Evolutionary conservation across 2,329 filamentous ascomycete genomes (phyloP), one percentile per base, ranked within the genome.

Genomic region (Cladosporium colombiae): DNA sequence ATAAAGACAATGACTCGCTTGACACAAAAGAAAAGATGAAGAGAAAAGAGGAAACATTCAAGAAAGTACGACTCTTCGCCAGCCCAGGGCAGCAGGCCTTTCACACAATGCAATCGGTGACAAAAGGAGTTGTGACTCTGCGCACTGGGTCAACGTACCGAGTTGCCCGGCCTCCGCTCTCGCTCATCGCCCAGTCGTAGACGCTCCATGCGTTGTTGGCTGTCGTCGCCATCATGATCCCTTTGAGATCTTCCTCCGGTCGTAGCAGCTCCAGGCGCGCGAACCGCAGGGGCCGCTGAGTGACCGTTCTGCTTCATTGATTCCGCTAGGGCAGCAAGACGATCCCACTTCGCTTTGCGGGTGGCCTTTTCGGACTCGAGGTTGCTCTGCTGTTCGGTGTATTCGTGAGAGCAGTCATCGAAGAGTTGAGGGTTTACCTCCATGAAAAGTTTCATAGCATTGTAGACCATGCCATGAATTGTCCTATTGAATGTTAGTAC

Each of bases 391-490:
- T 95, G 90, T 78, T 98, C 94, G 5, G 93, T 96, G 80, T 99
- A 99, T 70, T 98, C 93, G 75, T 97, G 94, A 40, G 95, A 97
- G 81, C 95, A 99, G 76, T 99, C 95, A 73, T 99, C 95, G 74
- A 99, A 99, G 25, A 99, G 86, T 78, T 97, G 93, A 11, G 95
- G 95, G 78, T 98, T 98, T 75, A 99, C 97, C 78, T 99, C 95
- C 95, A 99, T 99, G 80, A 99, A 99, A 44, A 99, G 86, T 79
- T 99, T 99, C 95, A 99, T 98, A 65, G 95, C 95, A 75, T 98
- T 99, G 79, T 98, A 98, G 13, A 99, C 95, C 94, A 99, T 98
- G 77, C 95, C 95, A 76, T 99, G 95, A 71, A 99, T 99, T 8
- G 95, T 99, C 74, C 95, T 98, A 70, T 1, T 79, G 64, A 64